Evolutionary conservation across 768 basidiomycete species (phyloP).

Genomic region (Mycena albidolilacea): DNA sequence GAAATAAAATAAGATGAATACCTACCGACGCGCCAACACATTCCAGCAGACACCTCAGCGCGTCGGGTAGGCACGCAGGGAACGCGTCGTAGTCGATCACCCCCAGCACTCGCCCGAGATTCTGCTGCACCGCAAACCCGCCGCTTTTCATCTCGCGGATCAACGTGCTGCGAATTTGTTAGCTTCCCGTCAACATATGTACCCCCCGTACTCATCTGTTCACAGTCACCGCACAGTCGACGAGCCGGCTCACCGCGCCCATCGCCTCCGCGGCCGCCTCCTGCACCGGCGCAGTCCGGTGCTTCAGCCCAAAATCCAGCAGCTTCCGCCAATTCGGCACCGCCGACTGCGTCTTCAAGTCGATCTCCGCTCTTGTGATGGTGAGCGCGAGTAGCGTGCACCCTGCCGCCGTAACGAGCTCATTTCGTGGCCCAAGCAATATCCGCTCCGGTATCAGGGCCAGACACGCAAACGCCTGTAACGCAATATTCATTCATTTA

Average conservation of each 20-base stretch:
- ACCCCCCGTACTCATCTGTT: conserved; percentile 74
- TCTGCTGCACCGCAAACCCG: conserved; percentile 74
- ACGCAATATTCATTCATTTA: conserved; percentile 6
- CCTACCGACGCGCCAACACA: conserved; percentile 70
- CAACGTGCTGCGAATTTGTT: conserved; percentile 59
- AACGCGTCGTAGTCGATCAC: conserved; percentile 73
- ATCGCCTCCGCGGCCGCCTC: conserved; percentile 83
- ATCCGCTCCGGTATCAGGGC: conserved; percentile 68
- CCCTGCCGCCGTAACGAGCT: conserved; percentile 78
- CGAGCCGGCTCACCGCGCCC: conserved; percentile 75
- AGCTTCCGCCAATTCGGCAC: conserved; percentile 78
- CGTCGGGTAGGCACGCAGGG: conserved; percentile 68
- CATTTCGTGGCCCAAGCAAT: conserved; percentile 77
- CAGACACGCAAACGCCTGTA: conserved; percentile 78
- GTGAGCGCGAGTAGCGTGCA: conserved; percentile 79
- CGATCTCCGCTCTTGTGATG: conserved; percentile 71
- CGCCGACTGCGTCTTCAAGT: conserved; percentile 55
- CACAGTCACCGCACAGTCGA: conserved; percentile 75
- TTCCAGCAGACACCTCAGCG: conserved; percentile 70
- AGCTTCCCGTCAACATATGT: conserved; percentile 21
- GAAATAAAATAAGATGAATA: conserved; percentile 36
- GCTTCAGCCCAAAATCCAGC: conserved; percentile 80
- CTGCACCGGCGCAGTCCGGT: conserved; percentile 75
- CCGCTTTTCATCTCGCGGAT: conserved; percentile 73
- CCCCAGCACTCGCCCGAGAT: conserved; percentile 79